Conservation (phyloP, 2,329 filamentous ascomycete genomes). For the Lizonia empirigonia region DNA sequence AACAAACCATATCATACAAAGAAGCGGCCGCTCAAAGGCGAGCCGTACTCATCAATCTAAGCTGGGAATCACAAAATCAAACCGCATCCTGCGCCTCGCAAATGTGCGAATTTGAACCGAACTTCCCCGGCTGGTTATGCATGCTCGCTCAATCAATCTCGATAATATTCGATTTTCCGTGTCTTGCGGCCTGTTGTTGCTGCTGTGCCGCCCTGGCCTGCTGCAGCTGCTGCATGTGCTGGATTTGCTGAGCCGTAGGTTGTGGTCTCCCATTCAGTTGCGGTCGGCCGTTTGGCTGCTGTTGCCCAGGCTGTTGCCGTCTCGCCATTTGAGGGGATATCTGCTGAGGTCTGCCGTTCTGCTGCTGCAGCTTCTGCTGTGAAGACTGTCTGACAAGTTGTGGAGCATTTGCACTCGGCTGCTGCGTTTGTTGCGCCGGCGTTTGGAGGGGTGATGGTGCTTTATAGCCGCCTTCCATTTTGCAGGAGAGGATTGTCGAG, state of each 20-base stretch:
- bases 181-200: constrained; percentile 3
- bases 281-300: constrained; percentile 6
- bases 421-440: constrained; percentile 15
- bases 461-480: constrained; percentile 35
- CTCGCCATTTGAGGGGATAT: constrained; percentile 15
- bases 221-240: constrained; percentile 17
- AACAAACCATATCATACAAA: constrained; percentile 3
- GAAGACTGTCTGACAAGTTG: constrained; percentile 17
- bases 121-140: too few species aligned
- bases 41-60: not conserved
- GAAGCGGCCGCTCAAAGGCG: not conserved
- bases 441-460: constrained; percentile 25
- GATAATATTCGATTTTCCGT: constrained; percentile 26
- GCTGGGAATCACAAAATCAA: constrained; percentile 4
- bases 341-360: constrained; percentile 24
- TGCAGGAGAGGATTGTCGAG: constrained; percentile 44
- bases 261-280: constrained; percentile 7
- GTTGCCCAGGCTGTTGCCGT: constrained; percentile 8
- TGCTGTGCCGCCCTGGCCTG: constrained; percentile 11
- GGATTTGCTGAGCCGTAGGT: constrained; percentile 12
- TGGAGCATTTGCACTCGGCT: constrained; percentile 6
- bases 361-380: constrained; percentile 17
- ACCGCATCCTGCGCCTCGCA: not conserved
- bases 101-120: too few species aligned
- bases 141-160: constrained; percentile 29